Conservation (phyloP, 371 early-diverging fungal species). For the Syncephalis plumigaleata region DNA sequence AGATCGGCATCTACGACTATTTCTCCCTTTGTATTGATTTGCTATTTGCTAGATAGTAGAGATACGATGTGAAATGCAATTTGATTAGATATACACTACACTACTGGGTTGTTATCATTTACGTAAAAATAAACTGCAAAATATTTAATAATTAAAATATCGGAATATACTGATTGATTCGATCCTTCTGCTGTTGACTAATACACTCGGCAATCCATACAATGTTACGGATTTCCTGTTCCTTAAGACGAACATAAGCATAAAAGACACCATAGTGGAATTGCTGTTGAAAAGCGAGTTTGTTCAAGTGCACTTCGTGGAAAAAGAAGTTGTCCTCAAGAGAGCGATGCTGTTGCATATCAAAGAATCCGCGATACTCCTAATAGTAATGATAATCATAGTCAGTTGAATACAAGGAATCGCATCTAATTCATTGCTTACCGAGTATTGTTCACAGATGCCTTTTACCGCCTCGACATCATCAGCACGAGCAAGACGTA, state of each 20-base stretch:
- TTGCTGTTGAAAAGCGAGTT: conserved; percentile 85
- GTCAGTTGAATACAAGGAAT: not conserved
- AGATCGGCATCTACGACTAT: no score
- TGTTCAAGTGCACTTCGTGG: conserved; percentile 84
- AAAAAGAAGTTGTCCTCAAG: conserved; percentile 94
- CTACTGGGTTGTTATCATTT: no score
- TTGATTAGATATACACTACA: no score
- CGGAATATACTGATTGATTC: conserved; percentile 82
- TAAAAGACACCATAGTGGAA: conserved; percentile 96
- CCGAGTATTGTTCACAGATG: conserved; percentile 69
- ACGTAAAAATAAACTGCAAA: no score
- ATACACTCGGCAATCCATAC: conserved; percentile 99
- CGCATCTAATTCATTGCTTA: conserved; percentile 8
- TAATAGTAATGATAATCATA: conserved; percentile 7
- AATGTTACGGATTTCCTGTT: conserved; percentile 98
- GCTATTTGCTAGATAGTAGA: no score
- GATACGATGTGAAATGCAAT: no score
- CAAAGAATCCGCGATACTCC: conserved; percentile 65
- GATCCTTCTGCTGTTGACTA: conserved; percentile 89
- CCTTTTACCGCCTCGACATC: conserved; percentile 86
- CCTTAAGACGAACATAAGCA: conserved; percentile 93
- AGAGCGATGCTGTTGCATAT: conserved; percentile 30
- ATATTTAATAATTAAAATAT: conserved; percentile 35
- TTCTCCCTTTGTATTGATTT: no score
- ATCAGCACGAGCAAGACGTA: conserved; percentile 76